Evolutionary conservation across 495 filamentous ascomycete species (phyloP).

Genomic region (Collariella sp.): DNA sequence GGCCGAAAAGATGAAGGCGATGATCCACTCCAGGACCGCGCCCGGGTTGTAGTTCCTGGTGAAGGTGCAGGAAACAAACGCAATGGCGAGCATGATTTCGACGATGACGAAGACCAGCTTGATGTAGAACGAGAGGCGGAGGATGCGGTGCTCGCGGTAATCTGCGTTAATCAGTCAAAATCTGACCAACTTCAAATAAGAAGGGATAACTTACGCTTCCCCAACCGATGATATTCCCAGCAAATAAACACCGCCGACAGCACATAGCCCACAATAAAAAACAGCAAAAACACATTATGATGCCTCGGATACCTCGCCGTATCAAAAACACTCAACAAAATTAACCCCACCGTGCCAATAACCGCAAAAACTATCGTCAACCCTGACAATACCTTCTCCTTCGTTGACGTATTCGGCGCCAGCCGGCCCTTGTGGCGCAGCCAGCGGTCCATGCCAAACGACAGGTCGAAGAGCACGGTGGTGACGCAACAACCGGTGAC

Average conservation of each 20-base stretch:
- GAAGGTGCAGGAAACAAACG: conserved; percentile 43
- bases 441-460: conserved; percentile 73
- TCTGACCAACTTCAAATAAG: neutral
- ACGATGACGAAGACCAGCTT: conserved; percentile 75
- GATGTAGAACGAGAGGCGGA: conserved; percentile 70
- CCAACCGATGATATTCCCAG: conserved; percentile 77
- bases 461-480: conserved; percentile 74
- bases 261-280: conserved; percentile 82
- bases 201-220: conserved; percentile 43
- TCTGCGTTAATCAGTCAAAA: conserved; percentile 24
- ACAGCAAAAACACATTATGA: conserved; percentile 67
- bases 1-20: conserved; percentile 83
- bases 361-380: conserved; percentile 65
- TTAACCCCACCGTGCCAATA: conserved; percentile 67
- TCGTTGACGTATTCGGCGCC: conserved; percentile 54
- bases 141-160: conserved; percentile 62
- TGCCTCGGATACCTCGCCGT: conserved; percentile 53
- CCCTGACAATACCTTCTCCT: conserved; percentile 62
- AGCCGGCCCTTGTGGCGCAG: conserved; percentile 68
- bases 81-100: conserved; percentile 66
- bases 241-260: conserved; percentile 77
- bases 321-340: conserved; percentile 79
- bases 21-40: conserved; percentile 63
- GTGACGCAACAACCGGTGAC: conserved; percentile 70
- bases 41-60: conserved; percentile 42